Evolutionary conservation across 768 basidiomycete species (phyloP).

Genomic region (Boletellus sp.): DNA sequence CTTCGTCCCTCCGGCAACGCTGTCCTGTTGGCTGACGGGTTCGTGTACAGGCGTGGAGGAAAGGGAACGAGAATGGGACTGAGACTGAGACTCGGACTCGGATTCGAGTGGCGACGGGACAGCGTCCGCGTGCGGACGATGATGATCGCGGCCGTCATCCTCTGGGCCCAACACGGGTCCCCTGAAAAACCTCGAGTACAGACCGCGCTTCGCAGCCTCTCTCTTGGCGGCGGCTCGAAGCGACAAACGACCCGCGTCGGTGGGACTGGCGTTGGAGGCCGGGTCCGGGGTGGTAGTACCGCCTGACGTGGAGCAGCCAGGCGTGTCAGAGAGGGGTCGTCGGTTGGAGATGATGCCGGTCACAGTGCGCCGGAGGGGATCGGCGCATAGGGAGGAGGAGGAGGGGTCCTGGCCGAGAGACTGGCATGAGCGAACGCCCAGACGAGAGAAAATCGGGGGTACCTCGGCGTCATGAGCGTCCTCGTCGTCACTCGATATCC

Average conservation of each 20-base stretch:
- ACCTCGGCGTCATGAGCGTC: conserved; percentile 32
- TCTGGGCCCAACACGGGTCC: conserved; percentile 66
- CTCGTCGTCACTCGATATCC: conserved; percentile 51
- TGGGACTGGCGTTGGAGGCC: neutral
- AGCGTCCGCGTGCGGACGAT: neutral
- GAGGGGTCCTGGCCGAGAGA: conserved; percentile 11
- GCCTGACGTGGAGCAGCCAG: conserved; percentile 45
- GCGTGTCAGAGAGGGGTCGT: conserved; percentile 49
- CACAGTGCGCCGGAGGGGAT: conserved; percentile 51
- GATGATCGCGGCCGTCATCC: neutral
- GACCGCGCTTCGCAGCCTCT: conserved; percentile 66
- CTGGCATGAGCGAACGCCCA: neutral
- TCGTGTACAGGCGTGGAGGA: neutral
- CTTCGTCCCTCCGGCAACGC: neutral
- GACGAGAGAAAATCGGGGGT: neutral
- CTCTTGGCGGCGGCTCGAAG: conserved; percentile 67
- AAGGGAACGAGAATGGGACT: neutral
- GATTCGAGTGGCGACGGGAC: too few species aligned
- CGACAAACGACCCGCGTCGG: conserved; percentile 33
- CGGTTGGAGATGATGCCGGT: conserved; percentile 78
- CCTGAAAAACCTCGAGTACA: conserved; percentile 81
- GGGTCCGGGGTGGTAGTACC: conserved; percentile 33
- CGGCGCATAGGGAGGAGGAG: conserved; percentile 12
- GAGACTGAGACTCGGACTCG: neutral
- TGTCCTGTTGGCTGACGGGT: neutral